These are phyloP conservation scores for Thalassiosira hispida DNA, from an alignment of 352 stramenopile species.

Conservation along the genomic window DNA sequence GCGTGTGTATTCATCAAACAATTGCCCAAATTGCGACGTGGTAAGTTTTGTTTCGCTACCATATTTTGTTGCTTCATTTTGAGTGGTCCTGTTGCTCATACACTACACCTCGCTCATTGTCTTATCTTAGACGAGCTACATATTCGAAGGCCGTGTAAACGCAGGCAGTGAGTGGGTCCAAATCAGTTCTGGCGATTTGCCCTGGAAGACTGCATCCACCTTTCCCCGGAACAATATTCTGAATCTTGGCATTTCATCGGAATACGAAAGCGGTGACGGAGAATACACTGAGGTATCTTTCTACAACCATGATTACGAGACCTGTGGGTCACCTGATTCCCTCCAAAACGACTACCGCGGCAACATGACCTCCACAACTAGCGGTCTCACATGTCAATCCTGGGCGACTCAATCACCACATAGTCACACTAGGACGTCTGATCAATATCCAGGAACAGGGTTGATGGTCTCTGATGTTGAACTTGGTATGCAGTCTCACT, in stretches of 20 bases:
- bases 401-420: too few relatives aligned
- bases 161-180: slow-evolving; percentile 19
- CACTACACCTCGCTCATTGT: too few relatives aligned
- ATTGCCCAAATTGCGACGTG: slow-evolving; percentile 34
- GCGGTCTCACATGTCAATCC: too few relatives aligned
- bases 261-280: slow-evolving; percentile 28
- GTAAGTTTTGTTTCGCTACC: slow-evolving; percentile 4
- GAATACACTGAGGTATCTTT: slow-evolving; percentile 38
- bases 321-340: slow-evolving; percentile 11
- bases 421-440: too few relatives aligned
- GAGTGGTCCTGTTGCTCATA: too few relatives aligned
- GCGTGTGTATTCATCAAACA: slow-evolving; percentile 26
- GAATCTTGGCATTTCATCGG: slow-evolving; percentile 38
- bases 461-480: too few relatives aligned
- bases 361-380: too few relatives aligned
- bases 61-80: too few relatives aligned
- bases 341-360: slow-evolving; percentile 33
- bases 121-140: slow-evolving; percentile 42
- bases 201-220: slow-evolving; percentile 20
- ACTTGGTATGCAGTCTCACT: too few relatives aligned
- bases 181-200: slow-evolving; percentile 47
- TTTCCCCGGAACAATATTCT: slow-evolving; percentile 22
- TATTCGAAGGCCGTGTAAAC: slow-evolving; percentile 33
- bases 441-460: not conserved
- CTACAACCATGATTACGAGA: slow-evolving; percentile 18